A percentile compares a stretch with the other conserved stretches of the same genome.
These are phyloP conservation scores for Taphrina populina DNA, from an alignment of 1,139 yeast genomes.

Conservation along the genomic window DNA sequence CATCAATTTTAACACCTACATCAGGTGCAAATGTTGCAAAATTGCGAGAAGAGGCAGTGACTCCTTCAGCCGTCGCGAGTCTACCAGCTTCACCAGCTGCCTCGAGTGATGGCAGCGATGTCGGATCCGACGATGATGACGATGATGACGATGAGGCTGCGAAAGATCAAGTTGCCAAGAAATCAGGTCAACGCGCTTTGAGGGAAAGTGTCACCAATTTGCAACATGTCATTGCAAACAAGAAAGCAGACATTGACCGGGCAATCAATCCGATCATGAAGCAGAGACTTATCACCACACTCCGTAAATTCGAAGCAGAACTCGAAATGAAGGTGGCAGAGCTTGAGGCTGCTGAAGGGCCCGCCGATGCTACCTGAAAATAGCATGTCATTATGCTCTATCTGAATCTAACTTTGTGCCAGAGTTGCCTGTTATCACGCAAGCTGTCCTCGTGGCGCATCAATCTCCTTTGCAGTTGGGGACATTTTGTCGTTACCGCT, in stretches of 20 bases:
- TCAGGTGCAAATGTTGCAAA: not conserved
- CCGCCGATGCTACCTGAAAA: not conserved
- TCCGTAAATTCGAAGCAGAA: conserved; percentile 74
- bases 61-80: conserved; percentile 40
- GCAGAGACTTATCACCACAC: conserved; percentile 80
- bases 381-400: too few species aligned
- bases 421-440: too few species aligned
- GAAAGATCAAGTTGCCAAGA: conserved; percentile 49
- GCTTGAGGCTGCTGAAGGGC: conserved; percentile 17
- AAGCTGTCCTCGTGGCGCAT: too few species aligned
- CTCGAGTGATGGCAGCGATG: conserved; percentile 49
- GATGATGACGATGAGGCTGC: conserved; percentile 55
- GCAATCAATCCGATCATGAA: conserved; percentile 86
- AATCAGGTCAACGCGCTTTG: conserved; percentile 66
- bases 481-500: too few species aligned
- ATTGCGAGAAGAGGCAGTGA: conserved; percentile 43
- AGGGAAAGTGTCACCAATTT: conserved; percentile 84
- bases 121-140: conserved; percentile 55
- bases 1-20: conserved; percentile 3
- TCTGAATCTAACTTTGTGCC: too few species aligned
- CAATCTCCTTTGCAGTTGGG: too few species aligned
- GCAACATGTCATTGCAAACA: conserved; percentile 73
- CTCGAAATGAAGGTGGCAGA: conserved; percentile 72
- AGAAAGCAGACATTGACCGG: conserved; percentile 68
- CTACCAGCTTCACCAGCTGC: conserved; percentile 38